Evolutionary conservation across 257 asterid species (phyloP).

Genomic region (Henckelia pumila): DNA sequence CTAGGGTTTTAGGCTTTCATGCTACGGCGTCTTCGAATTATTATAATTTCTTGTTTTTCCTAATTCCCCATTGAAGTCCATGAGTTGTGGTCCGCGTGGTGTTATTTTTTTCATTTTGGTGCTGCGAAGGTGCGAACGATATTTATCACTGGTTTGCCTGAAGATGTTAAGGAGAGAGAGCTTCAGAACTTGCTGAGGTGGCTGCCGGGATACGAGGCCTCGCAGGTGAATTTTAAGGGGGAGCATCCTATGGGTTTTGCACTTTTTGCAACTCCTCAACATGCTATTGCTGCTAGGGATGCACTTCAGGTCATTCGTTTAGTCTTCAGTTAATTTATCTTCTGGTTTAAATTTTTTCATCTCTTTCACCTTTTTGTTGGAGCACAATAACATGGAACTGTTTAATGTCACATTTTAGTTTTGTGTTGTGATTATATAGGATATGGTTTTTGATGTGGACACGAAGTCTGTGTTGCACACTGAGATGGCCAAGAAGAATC

Average conservation of each 20-base stretch:
- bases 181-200: slow-evolving; percentile 89
- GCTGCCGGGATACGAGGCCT: slow-evolving; percentile 98
- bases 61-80: neutral
- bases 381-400: neutral
- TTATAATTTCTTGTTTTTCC: neutral
- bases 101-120: neutral
- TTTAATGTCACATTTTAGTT: neutral
- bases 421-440: slow-evolving; percentile 35
- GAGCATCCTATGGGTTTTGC: slow-evolving; percentile 99
- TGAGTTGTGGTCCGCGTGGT: neutral
- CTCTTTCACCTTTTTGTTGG: neutral
- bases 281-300: slow-evolving; percentile 90
- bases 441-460: slow-evolving; percentile 84
- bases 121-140: slow-evolving; percentile 65
- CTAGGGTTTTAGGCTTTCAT: neutral
- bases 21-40: neutral
- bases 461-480: slow-evolving; percentile 84
- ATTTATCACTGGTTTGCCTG: slow-evolving; percentile 91
- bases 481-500: slow-evolving; percentile 99
- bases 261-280: slow-evolving; percentile 72
- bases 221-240: slow-evolving; percentile 95
- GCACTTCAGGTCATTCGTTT: slow-evolving; percentile 65
- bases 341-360: neutral
- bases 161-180: slow-evolving; percentile 98
- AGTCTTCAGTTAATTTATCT: neutral